Percentiles rank a stretch among this genome's conserved stretches.
Conservation (phyloP, 1,139 yeast genomes). For the Lodderomyces theae region DNA sequence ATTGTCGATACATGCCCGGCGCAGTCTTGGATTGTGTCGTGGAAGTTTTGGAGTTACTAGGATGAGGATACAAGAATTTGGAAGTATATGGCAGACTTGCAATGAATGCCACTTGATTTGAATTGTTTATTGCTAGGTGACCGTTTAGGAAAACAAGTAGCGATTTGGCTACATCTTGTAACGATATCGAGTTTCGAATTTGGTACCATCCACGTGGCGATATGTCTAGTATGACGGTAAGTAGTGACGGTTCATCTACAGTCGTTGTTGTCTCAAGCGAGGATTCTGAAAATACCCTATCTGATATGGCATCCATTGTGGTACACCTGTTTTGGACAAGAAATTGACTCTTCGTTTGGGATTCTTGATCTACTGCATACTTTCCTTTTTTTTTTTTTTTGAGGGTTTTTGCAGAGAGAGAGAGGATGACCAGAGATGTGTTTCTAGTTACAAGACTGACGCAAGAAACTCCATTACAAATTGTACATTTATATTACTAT, state of each 20-base stretch:
- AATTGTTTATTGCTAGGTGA: slow-evolving; percentile 80
- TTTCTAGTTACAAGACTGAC: too few relatives aligned
- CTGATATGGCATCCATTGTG: slow-evolving; percentile 73
- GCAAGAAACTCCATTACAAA: too few relatives aligned
- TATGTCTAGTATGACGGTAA: slow-evolving; percentile 76
- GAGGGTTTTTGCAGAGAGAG: too few relatives aligned
- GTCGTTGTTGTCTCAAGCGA: slow-evolving; percentile 26
- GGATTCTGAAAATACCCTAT: slow-evolving; percentile 55
- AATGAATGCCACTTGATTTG: slow-evolving; percentile 80
- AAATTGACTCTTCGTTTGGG: background rate
- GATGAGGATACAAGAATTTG: slow-evolving; percentile 65
- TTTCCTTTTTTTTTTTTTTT: background rate
- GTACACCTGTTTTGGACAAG: background rate
- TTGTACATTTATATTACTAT: background rate
- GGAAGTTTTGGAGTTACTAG: slow-evolving; percentile 19
- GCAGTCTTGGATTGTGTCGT: slow-evolving; percentile 3
- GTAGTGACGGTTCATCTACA: slow-evolving; percentile 72
- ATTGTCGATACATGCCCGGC: slow-evolving; percentile 76
- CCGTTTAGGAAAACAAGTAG: slow-evolving; percentile 75
- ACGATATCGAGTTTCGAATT: slow-evolving; percentile 40
- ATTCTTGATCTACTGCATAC: too few relatives aligned
- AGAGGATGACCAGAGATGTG: background rate
- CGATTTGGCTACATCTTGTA: slow-evolving; percentile 58
- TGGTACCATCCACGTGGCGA: slow-evolving; percentile 76
- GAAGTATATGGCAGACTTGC: slow-evolving; percentile 76